Conservation (phyloP, 179 eudicot genomes). For the Nepenthes alata region DNA sequence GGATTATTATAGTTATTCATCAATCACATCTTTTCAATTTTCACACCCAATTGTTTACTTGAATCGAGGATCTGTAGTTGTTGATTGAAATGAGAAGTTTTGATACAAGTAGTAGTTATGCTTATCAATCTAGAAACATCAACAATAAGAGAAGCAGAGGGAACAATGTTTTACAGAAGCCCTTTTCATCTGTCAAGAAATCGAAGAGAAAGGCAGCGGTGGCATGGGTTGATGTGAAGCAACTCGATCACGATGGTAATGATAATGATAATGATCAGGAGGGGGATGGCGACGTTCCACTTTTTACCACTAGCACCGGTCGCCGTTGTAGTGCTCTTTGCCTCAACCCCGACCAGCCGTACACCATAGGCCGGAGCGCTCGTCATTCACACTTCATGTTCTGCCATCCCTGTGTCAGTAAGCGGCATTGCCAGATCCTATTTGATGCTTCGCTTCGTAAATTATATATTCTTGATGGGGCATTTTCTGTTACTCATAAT, state of each 20-base stretch:
- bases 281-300: constrained; percentile 12
- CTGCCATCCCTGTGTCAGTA: constrained; percentile 54
- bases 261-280: constrained; percentile 5
- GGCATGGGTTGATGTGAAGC: constrained; percentile 23
- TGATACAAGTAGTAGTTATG: background rate
- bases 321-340: constrained; percentile 13
- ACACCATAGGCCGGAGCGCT: constrained; percentile 49
- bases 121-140: background rate
- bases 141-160: constrained; percentile 7
- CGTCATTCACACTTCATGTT: constrained; percentile 34
- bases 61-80: background rate
- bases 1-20: too few species aligned
- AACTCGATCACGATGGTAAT: constrained; percentile 8
- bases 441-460: constrained; percentile 41
- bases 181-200: constrained; percentile 9
- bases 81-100: constrained; percentile 2
- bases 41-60: too few species aligned
- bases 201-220: constrained; percentile 6
- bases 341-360: constrained; percentile 31
- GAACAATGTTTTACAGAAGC: background rate
- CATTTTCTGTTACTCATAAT: constrained; percentile 16
- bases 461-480: constrained; percentile 49
- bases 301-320: constrained; percentile 19
- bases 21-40: too few species aligned
- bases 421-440: constrained; percentile 51